Percentiles rank a stretch among this genome's conserved stretches.
These are phyloP conservation scores for Oenanthe sinensis DNA, from an alignment of 129 eudicot species.

Conservation along the genomic window DNA sequence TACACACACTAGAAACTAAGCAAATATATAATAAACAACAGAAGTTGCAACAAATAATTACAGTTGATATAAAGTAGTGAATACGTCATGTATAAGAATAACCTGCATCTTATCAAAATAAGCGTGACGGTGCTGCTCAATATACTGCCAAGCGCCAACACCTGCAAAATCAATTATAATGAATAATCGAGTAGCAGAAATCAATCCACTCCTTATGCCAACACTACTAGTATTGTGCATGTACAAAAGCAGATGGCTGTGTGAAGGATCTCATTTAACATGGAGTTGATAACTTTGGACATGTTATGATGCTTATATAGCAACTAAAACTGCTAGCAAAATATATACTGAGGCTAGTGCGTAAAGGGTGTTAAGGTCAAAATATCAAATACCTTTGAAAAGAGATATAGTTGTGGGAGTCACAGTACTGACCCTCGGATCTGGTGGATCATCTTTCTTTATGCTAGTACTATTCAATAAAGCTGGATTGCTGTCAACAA, in stretches of 20 bases:
- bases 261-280: neutral
- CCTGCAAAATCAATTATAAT: conserved; percentile 28
- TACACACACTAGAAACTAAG: neutral
- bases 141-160: conserved; percentile 89
- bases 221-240: neutral
- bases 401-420: conserved; percentile 85
- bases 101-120: conserved; percentile 98
- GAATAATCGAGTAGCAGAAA: neutral
- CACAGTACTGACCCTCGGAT: conserved; percentile 96
- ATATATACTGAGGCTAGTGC: neutral
- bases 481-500: conserved; percentile 93
- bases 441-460: conserved; percentile 82
- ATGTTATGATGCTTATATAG: neutral
- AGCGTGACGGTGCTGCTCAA: conserved; percentile 92
- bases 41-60: neutral
- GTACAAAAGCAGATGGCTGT: neutral
- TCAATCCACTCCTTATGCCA: neutral
- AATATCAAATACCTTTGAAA: conserved; percentile 65
- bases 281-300: neutral
- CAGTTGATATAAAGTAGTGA: neutral
- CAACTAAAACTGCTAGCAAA: neutral
- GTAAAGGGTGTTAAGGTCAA: conserved; percentile 11
- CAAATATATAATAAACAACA: neutral
- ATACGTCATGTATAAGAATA: neutral
- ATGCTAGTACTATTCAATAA: conserved; percentile 36